phyloP scores from a whole-genome alignment of 768 basidiomycete genomes.

The Pleurotus pulmonarius region DNA sequence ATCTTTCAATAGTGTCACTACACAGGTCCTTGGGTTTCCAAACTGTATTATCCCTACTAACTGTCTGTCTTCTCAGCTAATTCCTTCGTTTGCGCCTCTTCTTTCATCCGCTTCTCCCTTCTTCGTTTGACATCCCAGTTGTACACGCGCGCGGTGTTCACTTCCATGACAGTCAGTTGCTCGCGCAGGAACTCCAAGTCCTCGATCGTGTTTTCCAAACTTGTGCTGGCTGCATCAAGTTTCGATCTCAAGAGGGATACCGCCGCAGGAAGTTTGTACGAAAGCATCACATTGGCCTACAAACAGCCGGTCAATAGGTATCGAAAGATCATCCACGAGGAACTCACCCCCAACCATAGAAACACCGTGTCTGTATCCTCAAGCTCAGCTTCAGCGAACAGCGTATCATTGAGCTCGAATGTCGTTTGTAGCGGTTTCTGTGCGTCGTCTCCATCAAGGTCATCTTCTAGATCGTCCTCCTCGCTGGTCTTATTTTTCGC shows the following conservation, averaged over 20 bases:
- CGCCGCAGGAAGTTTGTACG: conserved; percentile 83
- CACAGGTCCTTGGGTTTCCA: no score
- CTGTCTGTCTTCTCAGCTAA: conserved; percentile 1
- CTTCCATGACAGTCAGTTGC: conserved; percentile 95
- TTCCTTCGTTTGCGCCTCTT: conserved; percentile 20
- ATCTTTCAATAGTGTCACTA: no score
- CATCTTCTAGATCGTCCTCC: conserved; percentile 49
- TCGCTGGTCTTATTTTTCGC: conserved; percentile 46
- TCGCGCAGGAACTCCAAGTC: conserved; percentile 93
- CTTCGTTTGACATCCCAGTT: conserved; percentile 93
- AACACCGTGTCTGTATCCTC: conserved; percentile 87
- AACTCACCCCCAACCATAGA: conserved; percentile 90
- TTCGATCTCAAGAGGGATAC: conserved; percentile 72
- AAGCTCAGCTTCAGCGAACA: conserved; percentile 88
- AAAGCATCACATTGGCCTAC: conserved; percentile 97
- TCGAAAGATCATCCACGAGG: background rate
- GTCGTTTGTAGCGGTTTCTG: conserved; percentile 69
- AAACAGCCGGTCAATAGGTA: no score
- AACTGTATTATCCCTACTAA: no score
- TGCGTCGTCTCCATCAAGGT: conserved; percentile 45
- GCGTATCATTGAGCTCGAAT: conserved; percentile 94
- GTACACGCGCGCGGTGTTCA: conserved; percentile 91
- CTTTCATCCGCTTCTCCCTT: conserved; percentile 49
- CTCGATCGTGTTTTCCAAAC: conserved; percentile 66
- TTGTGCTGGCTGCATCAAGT: conserved; percentile 63